Percentiles rank a stretch among this genome's conserved stretches.
phyloP scores from a whole-genome alignment of 2,329 filamentous ascomycete species.

The Fusarium tricinctum region DNA sequence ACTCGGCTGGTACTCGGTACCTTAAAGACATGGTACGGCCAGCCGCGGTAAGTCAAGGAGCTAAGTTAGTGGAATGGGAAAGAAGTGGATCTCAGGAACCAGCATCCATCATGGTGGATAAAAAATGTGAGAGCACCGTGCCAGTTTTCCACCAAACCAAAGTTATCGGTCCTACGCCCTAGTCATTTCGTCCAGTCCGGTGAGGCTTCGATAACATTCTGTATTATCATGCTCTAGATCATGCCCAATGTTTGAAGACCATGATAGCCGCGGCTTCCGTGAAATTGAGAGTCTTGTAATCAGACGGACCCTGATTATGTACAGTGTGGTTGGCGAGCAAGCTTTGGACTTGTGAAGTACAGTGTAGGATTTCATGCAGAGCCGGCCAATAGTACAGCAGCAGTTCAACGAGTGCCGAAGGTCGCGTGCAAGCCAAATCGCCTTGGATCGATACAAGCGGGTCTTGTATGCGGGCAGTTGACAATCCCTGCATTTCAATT shows the following conservation, averaged over 20 bases:
- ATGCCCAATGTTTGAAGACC: neutral
- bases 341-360: neutral
- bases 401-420: constrained; percentile 44
- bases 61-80: constrained; percentile 35
- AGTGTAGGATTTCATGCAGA: constrained; percentile 11
- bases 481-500: constrained; percentile 49
- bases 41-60: constrained; percentile 47
- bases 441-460: constrained; percentile 47
- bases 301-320: constrained; percentile 1
- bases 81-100: constrained; percentile 44
- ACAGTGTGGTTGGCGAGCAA: constrained; percentile 9
- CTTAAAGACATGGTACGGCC: constrained; percentile 43
- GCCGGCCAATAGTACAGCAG: constrained; percentile 23
- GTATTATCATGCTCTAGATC: constrained; percentile 13
- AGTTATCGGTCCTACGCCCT: constrained; percentile 42
- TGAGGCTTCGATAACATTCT: constrained; percentile 34
- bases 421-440: constrained; percentile 51
- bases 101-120: constrained; percentile 38
- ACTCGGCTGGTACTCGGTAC: constrained; percentile 34
- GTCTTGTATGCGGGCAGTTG: constrained; percentile 38
- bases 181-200: constrained; percentile 37
- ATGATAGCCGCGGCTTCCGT: constrained; percentile 1
- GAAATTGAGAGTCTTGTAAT: neutral
- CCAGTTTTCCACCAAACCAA: constrained; percentile 32
- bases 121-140: constrained; percentile 28